Evolutionary conservation across 768 basidiomycete species (phyloP).

Genomic region (Steccherinum ochraceum): DNA sequence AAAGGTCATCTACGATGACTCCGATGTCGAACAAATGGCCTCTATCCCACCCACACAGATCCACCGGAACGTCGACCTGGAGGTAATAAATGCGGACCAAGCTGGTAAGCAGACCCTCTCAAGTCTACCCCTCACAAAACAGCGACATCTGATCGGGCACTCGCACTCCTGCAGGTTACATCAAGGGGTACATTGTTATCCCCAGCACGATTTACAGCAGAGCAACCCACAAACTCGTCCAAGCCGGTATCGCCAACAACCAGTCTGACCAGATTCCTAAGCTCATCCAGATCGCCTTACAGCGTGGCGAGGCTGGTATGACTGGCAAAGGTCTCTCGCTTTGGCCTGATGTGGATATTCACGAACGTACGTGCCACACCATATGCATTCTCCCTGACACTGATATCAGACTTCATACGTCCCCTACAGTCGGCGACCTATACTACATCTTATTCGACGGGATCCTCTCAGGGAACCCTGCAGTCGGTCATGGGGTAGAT

Average conservation of each 20-base stretch:
- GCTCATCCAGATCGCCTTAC: constrained; percentile 38
- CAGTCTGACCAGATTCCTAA: constrained; percentile 47
- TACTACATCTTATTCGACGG: constrained; percentile 37
- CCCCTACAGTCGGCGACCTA: constrained; percentile 40
- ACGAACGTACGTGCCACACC: constrained; percentile 45
- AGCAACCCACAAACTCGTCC: constrained; percentile 39
- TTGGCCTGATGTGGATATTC: constrained; percentile 54
- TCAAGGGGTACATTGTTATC: constrained; percentile 44
- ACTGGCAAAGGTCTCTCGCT: constrained; percentile 52
- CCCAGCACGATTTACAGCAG: constrained; percentile 58
- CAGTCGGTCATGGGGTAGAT: constrained; percentile 27
- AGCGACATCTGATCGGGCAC: not conserved
- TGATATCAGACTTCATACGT: not conserved
- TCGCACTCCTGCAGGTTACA: constrained; percentile 31
- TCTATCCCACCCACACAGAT: constrained; percentile 35
- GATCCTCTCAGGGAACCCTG: constrained; percentile 18
- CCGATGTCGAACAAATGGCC: constrained; percentile 37
- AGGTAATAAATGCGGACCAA: constrained; percentile 38
- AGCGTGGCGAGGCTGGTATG: constrained; percentile 44
- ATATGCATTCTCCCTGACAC: not conserved
- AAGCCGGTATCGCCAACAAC: constrained; percentile 45
- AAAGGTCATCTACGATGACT: constrained; percentile 37
- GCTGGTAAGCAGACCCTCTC: constrained; percentile 28
- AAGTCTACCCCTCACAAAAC: no score
- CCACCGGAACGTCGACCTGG: constrained; percentile 44